Evolutionary conservation across 768 basidiomycete genomes (phyloP), one percentile per base, ranked within the genome.

Genomic region (Panaeolus papilionaceus): DNA sequence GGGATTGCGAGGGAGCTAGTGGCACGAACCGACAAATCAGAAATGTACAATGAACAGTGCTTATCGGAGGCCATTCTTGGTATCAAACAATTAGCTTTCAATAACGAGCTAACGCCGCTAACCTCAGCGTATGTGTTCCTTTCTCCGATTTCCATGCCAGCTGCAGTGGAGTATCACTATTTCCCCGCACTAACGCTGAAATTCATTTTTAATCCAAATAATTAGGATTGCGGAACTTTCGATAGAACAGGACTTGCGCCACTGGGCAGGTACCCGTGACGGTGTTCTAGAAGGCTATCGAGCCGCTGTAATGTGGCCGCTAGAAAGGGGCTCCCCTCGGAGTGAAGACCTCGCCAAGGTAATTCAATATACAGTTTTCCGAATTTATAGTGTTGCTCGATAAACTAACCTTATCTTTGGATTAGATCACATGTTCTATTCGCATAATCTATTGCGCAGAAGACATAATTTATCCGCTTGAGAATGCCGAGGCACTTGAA

Each of bases 381-480:
- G 40, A 42, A 5, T 42, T 11, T 42, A 11, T 16, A 16, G 40
- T 42, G 3, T 42, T 42, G 16, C 40, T 16, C 40, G 11, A 42
- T 42, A 42, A 16, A 20, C 45, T 47, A 18, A 47, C 45, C 23
- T 62, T 23, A 44, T 33, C 11, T 9, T 40, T 9, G 23, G 10
- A 37, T 18, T 61, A 72, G 71, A 67, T 71, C 18, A 26, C 38
- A 40, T 63, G 64, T 11, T 63, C 70, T 37, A 63, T 70, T 45
- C 37, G 64, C 51, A 63, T 72, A 16, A 72, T 72, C 20, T 69
- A 72, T 40, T 72, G 69, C 39, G 33, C 64, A 38, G 71, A 70
- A 38, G 70, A 72, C 47, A 42, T 72, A 23, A 68, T 64, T 18
- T 72, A 72, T 42, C 38, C 64, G 11, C 28, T 67, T 16, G 61